These are phyloP conservation scores for Lecanicillium sp. DNA, from an alignment of 2,329 filamentous ascomycete species.

Conservation along the genomic window DNA sequence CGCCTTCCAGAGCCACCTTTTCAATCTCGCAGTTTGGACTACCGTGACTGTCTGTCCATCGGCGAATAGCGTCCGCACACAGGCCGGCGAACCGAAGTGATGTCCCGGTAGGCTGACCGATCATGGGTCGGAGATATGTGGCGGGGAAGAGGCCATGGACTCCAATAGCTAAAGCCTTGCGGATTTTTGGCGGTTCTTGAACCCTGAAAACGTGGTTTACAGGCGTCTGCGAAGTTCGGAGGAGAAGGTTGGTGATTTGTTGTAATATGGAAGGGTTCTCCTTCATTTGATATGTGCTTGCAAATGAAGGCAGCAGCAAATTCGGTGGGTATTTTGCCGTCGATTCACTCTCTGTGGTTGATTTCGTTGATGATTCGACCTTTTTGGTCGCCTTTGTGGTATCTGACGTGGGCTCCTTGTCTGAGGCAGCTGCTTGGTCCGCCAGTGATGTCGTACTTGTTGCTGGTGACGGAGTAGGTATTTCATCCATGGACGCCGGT, in stretches of 20 bases:
- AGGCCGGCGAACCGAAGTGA: conserved; percentile 89
- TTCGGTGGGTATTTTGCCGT: conserved; percentile 44
- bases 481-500: conserved; percentile 41
- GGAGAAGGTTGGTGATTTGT: conserved; percentile 51
- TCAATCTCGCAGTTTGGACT: conserved; percentile 76
- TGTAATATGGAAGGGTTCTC: conserved; percentile 64
- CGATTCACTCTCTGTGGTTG: conserved; percentile 35
- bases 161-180: conserved; percentile 84
- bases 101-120: conserved; percentile 92
- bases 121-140: conserved; percentile 75
- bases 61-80: conserved; percentile 72
- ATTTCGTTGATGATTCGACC: conserved; percentile 17
- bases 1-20: conserved; percentile 89
- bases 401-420: conserved; percentile 14
- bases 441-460: conserved; percentile 15
- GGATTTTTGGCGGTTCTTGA: conserved; percentile 63
- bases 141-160: conserved; percentile 93
- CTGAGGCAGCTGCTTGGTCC: conserved; percentile 4
- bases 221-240: conserved; percentile 47
- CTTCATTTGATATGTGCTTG: conserved; percentile 58
- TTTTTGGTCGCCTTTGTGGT: conserved; percentile 12
- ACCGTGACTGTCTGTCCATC: conserved; percentile 70
- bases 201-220: conserved; percentile 66
- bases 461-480: conserved; percentile 24
- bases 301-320: conserved; percentile 62